Percentiles rank a stretch among this genome's conserved stretches.
Evolutionary conservation across 352 stramenopile species (phyloP).

Genomic region (Globisporangium radiosum): DNA sequence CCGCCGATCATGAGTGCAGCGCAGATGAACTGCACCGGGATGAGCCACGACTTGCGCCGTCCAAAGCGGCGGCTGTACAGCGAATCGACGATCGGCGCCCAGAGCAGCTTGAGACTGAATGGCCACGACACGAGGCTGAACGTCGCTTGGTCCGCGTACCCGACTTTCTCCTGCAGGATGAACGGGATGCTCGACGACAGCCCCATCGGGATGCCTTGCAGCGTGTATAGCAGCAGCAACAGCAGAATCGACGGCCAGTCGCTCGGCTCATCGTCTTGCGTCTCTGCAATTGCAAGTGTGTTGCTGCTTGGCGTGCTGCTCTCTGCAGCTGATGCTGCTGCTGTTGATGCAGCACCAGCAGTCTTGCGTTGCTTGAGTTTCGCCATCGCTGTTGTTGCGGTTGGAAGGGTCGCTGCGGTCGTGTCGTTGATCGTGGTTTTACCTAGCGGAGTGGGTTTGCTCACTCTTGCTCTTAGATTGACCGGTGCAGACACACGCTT

Average conservation of each 20-base stretch:
- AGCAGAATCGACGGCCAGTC: slow-evolving; percentile 85
- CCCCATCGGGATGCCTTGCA: slow-evolving; percentile 99
- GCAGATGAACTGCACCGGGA: slow-evolving; percentile 96
- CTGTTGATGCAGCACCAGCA: neutral
- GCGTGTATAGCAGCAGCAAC: slow-evolving; percentile 96
- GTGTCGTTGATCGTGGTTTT: neutral
- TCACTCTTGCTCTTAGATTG: no score
- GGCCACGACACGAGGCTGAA: slow-evolving; percentile 98
- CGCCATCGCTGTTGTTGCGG: slow-evolving; percentile 7
- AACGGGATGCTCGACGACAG: slow-evolving; percentile 97
- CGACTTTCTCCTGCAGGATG: slow-evolving; percentile 96
- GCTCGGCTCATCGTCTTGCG: slow-evolving; percentile 27
- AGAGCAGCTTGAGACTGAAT: slow-evolving; percentile 99
- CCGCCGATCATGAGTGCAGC: slow-evolving; percentile 94
- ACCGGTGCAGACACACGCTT: no score
- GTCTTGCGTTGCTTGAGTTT: slow-evolving; percentile 31
- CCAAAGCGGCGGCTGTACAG: slow-evolving; percentile 90
- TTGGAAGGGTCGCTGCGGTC: neutral
- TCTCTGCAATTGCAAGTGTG: neutral
- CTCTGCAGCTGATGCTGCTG: neutral
- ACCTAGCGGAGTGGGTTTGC: no score
- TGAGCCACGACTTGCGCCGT: slow-evolving; percentile 94
- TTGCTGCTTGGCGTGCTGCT: neutral
- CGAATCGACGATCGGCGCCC: slow-evolving; percentile 96
- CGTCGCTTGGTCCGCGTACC: slow-evolving; percentile 95